Evolutionary conservation across 148 eudicot species (phyloP).

Genomic region (Fagopyrum esculentum): DNA sequence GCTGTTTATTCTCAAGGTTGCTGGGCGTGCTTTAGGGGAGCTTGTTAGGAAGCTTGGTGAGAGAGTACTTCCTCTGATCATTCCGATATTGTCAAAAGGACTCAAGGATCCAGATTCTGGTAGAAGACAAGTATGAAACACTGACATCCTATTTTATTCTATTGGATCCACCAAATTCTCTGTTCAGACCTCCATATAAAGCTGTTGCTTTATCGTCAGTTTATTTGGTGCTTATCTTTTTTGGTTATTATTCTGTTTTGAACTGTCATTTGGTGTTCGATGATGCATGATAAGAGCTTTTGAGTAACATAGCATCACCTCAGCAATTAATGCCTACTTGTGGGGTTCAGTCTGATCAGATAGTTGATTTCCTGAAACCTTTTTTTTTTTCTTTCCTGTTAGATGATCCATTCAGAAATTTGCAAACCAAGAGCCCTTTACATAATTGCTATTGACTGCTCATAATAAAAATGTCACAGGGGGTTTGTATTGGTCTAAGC

Average conservation of each 20-base stretch:
- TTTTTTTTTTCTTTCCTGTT: background rate
- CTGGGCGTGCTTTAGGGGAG: slow-evolving; percentile 89
- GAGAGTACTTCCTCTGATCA: slow-evolving; percentile 89
- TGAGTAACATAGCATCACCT: background rate
- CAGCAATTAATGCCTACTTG: background rate
- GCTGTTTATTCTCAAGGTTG: slow-evolving; percentile 45
- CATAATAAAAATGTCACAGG: slow-evolving; percentile 33
- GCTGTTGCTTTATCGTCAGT: background rate
- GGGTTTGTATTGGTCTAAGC: slow-evolving; percentile 94
- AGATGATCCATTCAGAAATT: background rate
- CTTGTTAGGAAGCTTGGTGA: slow-evolving; percentile 98
- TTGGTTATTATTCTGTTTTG: background rate
- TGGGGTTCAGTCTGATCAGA: background rate
- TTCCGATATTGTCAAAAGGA: slow-evolving; percentile 82
- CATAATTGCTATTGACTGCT: background rate
- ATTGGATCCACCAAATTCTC: background rate
- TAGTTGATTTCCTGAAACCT: background rate
- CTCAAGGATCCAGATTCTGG: slow-evolving; percentile 64
- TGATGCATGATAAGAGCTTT: background rate
- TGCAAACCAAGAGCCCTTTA: background rate
- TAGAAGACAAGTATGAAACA: slow-evolving; percentile 78
- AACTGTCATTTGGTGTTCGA: background rate
- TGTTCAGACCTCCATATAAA: background rate
- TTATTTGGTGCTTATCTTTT: background rate
- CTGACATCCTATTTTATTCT: slow-evolving; percentile 2